Evolutionary conservation across 2,329 filamentous ascomycete species (phyloP).

Genomic region (Pyricularia pennisetigena): DNA sequence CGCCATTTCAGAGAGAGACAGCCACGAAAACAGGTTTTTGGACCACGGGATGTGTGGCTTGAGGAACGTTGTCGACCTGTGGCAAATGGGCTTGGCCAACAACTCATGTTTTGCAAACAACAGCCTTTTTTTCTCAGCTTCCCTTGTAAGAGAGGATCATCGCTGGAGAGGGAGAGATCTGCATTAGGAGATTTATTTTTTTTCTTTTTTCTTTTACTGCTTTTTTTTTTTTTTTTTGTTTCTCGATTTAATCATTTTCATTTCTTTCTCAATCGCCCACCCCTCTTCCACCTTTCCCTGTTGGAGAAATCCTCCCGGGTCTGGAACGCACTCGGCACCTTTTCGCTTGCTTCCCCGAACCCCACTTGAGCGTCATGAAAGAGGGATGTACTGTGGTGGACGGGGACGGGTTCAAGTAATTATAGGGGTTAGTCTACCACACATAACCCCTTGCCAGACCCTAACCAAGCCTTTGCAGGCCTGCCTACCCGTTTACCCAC

Average conservation of each 20-base stretch:
- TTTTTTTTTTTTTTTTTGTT: too few relatives aligned
- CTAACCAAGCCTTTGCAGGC: too few relatives aligned
- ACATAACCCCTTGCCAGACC: too few relatives aligned
- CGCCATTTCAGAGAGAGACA: not conserved
- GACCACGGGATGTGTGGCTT: not conserved
- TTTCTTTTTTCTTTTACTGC: not conserved
- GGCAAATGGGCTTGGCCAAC: not conserved
- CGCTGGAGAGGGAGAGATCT: not conserved
- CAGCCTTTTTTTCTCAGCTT: not conserved
- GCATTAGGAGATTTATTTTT: not conserved
- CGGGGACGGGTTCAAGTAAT: too few relatives aligned
- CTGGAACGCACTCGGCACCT: not conserved
- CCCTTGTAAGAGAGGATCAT: not conserved
- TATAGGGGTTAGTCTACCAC: too few relatives aligned
- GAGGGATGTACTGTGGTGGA: too few relatives aligned
- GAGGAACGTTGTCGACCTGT: not conserved
- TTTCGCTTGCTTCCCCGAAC: not conserved
- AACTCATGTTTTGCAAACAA: not conserved
- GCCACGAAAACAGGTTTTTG: not conserved
- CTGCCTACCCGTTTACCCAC: not conserved
- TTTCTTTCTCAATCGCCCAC: too few relatives aligned
- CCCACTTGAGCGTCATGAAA: not conserved
- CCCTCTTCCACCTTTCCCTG: too few relatives aligned
- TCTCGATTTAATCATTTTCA: too few relatives aligned
- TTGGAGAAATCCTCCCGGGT: not conserved